These are phyloP conservation scores for Grosmannia huntii DNA, from an alignment of 2,329 filamentous ascomycete genomes.

Conservation along the genomic window DNA sequence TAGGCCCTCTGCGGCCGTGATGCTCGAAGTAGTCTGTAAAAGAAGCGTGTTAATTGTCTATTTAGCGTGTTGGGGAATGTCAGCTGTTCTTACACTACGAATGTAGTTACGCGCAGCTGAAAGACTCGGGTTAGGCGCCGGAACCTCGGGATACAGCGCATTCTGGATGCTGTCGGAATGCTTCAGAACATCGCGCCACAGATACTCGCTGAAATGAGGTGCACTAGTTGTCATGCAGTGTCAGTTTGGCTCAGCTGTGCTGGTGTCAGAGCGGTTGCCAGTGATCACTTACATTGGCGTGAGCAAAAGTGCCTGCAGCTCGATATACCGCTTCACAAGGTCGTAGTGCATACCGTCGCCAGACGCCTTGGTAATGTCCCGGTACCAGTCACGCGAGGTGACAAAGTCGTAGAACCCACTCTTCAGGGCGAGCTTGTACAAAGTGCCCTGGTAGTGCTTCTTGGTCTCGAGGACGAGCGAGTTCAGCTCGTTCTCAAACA, in stretches of 20 bases:
- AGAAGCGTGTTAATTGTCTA: not conserved
- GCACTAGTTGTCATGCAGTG: slow-evolving; percentile 25
- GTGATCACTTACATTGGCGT: slow-evolving; percentile 43
- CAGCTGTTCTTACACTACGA: slow-evolving; percentile 23
- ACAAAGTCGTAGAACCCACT: slow-evolving; percentile 79
- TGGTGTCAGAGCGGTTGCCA: not conserved
- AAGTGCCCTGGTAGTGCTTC: slow-evolving; percentile 64
- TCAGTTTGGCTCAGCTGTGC: not conserved
- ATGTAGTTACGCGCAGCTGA: slow-evolving; percentile 77
- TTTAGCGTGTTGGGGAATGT: too few species aligned
- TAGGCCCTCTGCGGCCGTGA: slow-evolving; percentile 14
- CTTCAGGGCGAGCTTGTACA: slow-evolving; percentile 81
- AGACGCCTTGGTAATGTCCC: slow-evolving; percentile 63
- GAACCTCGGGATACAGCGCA: slow-evolving; percentile 60
- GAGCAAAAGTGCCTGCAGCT: slow-evolving; percentile 56
- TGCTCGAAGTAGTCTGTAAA: slow-evolving; percentile 9
- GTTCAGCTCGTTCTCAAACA: slow-evolving; percentile 93
- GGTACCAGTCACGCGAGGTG: slow-evolving; percentile 63
- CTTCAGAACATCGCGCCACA: slow-evolving; percentile 84
- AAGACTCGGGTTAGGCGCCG: slow-evolving; percentile 51
- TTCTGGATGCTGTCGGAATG: slow-evolving; percentile 47
- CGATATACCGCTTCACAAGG: slow-evolving; percentile 66
- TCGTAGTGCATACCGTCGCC: slow-evolving; percentile 80
- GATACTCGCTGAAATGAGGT: slow-evolving; percentile 87
- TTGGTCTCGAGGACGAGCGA: slow-evolving; percentile 64